These are phyloP conservation scores for Wickerhamomyces chambardii DNA, from an alignment of 805 yeast species.

Conservation along the genomic window DNA sequence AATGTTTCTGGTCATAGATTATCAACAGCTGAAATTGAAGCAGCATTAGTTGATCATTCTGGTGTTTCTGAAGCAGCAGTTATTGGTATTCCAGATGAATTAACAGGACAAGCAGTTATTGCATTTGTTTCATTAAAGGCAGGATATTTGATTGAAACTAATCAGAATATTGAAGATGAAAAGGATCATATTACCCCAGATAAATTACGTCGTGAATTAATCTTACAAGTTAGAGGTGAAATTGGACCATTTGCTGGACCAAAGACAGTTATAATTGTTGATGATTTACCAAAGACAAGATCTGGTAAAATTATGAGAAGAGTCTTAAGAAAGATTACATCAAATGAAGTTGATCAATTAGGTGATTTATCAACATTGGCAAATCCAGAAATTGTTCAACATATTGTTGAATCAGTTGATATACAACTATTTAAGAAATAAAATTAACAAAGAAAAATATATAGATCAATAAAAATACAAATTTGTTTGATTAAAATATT, in stretches of 20 bases:
- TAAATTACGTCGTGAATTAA: conserved; percentile 28
- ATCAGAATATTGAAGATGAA: conserved; percentile 17
- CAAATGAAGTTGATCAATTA: conserved; percentile 71
- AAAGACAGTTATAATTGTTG: conserved; percentile 60
- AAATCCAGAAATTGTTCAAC: conserved; percentile 66
- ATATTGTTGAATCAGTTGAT: conserved; percentile 46
- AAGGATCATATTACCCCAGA: conserved; percentile 1
- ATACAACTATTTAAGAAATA: conserved; percentile 2
- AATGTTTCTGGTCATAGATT: conserved; percentile 82
- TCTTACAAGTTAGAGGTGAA: conserved; percentile 65
- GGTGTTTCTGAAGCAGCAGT: conserved; percentile 75
- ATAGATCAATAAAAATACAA: no score
- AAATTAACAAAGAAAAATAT: no score
- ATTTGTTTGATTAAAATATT: no score
- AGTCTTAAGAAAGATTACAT: conserved; percentile 67
- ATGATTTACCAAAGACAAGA: conserved; percentile 79
- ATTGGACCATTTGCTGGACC: conserved; percentile 88
- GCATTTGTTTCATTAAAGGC: conserved; percentile 73
- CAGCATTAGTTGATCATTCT: conserved; percentile 66
- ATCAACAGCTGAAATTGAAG: conserved; percentile 86
- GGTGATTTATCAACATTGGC: conserved; percentile 76
- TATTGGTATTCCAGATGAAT: conserved; percentile 74
- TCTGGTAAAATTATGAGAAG: conserved; percentile 87
- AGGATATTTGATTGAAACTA: conserved; percentile 23
- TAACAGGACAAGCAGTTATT: conserved; percentile 82